These are phyloP conservation scores for Monilinia polystroma DNA, from an alignment of 2,329 filamentous ascomycete genomes.

Conservation along the genomic window DNA sequence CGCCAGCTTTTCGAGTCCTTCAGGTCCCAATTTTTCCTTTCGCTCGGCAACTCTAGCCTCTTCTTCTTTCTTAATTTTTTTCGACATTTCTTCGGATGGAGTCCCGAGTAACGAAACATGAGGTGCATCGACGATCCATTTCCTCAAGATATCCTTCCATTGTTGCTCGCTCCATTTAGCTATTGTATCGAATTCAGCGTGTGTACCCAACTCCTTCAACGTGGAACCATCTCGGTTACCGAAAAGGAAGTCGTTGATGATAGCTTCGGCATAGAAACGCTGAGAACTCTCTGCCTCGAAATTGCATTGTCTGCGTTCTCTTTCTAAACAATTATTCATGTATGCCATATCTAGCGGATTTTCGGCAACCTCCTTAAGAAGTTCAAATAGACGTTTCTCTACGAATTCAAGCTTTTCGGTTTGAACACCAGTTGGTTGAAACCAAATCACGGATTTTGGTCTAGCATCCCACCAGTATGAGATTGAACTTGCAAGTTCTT, in stretches of 20 bases:
- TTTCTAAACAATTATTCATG: constrained; percentile 79
- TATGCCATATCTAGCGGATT: constrained; percentile 88
- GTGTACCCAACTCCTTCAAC: constrained; percentile 56
- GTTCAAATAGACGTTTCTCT: constrained; percentile 79
- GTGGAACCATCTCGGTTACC: constrained; percentile 81
- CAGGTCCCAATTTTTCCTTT: constrained; percentile 75
- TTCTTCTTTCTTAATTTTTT: constrained; percentile 79
- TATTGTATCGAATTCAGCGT: constrained; percentile 65
- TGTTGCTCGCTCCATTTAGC: constrained; percentile 78
- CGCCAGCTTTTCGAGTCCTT: constrained; percentile 73
- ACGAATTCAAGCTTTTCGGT: constrained; percentile 82
- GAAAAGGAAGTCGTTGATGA: constrained; percentile 92
- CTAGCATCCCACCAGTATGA: constrained; percentile 76
- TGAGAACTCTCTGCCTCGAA: constrained; percentile 80
- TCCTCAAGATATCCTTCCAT: constrained; percentile 79
- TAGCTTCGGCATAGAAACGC: constrained; percentile 76
- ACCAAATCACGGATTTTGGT: constrained; percentile 79
- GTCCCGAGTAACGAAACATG: constrained; percentile 87
- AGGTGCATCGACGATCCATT: constrained; percentile 80
- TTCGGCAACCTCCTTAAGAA: constrained; percentile 76
- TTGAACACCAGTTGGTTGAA: constrained; percentile 82
- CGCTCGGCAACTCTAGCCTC: constrained; percentile 74
- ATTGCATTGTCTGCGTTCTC: constrained; percentile 78
- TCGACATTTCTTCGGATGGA: constrained; percentile 76
- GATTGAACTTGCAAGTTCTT: constrained; percentile 85